A percentile compares a stretch with the other conserved stretches of the same genome.
Evolutionary conservation across 495 filamentous ascomycete genomes (phyloP).

Genomic region (Aspergillus campestris): DNA sequence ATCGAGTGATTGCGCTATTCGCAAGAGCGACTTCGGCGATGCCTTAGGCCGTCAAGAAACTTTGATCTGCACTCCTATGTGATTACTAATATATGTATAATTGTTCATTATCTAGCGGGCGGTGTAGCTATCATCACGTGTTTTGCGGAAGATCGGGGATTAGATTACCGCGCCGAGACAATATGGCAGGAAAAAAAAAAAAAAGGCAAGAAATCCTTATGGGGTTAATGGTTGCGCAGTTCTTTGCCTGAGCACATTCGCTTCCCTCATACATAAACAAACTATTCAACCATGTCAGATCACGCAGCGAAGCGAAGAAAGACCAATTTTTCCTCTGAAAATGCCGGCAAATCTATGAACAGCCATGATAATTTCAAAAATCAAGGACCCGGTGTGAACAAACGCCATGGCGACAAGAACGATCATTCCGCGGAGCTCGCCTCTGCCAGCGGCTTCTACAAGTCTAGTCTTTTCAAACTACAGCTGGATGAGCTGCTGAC

Average conservation of each 20-base stretch:
- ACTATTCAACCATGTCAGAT: conserved; percentile 18
- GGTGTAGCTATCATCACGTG: neutral
- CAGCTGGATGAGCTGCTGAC: conserved; percentile 77
- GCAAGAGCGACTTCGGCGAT: conserved; percentile 29
- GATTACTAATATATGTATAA: neutral
- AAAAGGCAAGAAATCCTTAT: conserved; percentile 1
- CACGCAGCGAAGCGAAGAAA: conserved; percentile 31
- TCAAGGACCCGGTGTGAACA: conserved; percentile 2
- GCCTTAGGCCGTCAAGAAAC: conserved; percentile 9
- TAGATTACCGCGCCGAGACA: neutral
- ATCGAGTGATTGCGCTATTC: neutral
- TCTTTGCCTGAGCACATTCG: neutral
- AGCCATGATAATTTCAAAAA: conserved; percentile 5
- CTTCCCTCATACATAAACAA: no score
- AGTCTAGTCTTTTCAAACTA: conserved; percentile 73
- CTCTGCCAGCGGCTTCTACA: conserved; percentile 44
- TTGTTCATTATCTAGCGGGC: neutral
- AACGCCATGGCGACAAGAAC: conserved; percentile 11
- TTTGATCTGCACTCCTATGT: neutral
- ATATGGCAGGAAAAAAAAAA: neutral
- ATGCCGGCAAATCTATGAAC: conserved; percentile 6
- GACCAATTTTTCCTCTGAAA: conserved; percentile 24
- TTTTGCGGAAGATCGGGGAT: conserved; percentile 8
- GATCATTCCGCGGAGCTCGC: conserved; percentile 32
- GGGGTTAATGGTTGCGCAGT: neutral